Evolutionary conservation across 106 monocot species (phyloP).

Genomic region (Dendrobium chrysotoxum): DNA sequence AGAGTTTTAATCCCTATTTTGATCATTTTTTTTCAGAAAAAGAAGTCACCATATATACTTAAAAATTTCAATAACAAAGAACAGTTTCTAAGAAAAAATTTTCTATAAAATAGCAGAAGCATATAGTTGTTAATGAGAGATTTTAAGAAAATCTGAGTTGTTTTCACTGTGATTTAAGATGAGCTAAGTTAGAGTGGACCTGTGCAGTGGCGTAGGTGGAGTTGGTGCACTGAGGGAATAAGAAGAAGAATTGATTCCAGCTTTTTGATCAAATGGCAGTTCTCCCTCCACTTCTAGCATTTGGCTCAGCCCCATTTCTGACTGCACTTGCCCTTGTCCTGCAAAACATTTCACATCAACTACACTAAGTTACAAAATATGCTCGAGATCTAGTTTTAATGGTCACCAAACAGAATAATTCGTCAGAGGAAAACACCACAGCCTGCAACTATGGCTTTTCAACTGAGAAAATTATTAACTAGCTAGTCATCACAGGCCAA

Average conservation of each 20-base stretch:
- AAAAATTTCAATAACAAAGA: too few relatives aligned
- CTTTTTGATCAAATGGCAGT: slow-evolving; percentile 12
- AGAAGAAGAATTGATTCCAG: slow-evolving; percentile 4
- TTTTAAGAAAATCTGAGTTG: too few relatives aligned
- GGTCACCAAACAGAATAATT: neutral
- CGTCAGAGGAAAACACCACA: neutral
- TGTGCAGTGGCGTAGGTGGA: neutral
- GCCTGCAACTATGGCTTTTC: neutral
- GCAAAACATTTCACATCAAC: neutral
- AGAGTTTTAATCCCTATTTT: too few relatives aligned
- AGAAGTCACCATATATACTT: too few relatives aligned
- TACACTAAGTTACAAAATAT: neutral
- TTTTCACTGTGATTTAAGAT: neutral
- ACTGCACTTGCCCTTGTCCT: slow-evolving; percentile 32
- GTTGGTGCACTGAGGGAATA: slow-evolving; percentile 21
- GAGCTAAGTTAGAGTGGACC: neutral
- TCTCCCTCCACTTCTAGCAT: slow-evolving; percentile 20
- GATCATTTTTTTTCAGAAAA: too few relatives aligned
- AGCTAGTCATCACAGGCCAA: neutral
- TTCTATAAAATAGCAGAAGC: too few relatives aligned
- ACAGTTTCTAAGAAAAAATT: too few relatives aligned
- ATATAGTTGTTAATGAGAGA: too few relatives aligned
- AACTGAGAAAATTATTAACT: neutral
- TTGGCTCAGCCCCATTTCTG: slow-evolving; percentile 31
- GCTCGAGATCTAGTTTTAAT: neutral